Conservation (phyloP, 2,329 filamentous ascomycete genomes). For the Penicillium janthinellum region DNA sequence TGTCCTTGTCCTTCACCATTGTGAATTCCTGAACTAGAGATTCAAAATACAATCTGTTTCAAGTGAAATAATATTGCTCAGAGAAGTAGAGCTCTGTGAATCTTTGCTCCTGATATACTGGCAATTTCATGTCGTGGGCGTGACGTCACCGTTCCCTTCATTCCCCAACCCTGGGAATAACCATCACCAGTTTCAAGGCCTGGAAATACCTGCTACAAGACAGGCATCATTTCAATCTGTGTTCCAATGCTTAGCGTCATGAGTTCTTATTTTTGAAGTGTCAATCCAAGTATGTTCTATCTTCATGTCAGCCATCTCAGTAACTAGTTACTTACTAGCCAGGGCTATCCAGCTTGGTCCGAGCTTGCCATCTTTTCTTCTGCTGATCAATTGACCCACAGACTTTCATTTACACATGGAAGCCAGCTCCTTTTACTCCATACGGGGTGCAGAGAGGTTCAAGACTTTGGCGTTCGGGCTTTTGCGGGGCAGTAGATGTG, state of each 20-base stretch:
- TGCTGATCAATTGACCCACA: not conserved
- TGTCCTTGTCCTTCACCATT: constrained; percentile 56
- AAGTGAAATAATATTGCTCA: not conserved
- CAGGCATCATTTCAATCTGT: not conserved
- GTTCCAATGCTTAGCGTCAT: not conserved
- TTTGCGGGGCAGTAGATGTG: not conserved
- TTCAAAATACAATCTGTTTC: not conserved
- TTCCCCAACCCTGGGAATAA: not conserved
- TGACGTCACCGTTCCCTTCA: not conserved
- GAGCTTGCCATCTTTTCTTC: not conserved
- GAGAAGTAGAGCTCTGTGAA: no score
- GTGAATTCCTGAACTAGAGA: not conserved
- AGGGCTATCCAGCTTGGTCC: not conserved
- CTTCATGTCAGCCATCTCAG: not conserved
- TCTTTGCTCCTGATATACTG: not conserved
- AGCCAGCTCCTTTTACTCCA: not conserved
- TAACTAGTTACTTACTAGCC: no score
- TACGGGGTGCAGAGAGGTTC: not conserved
- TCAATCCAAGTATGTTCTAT: not conserved
- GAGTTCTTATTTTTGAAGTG: not conserved
- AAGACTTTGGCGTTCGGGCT: not conserved
- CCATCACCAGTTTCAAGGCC: not conserved
- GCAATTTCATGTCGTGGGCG: not conserved
- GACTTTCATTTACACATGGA: not conserved
- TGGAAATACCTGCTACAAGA: not conserved